Percentiles rank a stretch among this genome's conserved stretches.
Conservation (phyloP, 2,329 filamentous ascomycete genomes). For the Trichoderma sp. region DNA sequence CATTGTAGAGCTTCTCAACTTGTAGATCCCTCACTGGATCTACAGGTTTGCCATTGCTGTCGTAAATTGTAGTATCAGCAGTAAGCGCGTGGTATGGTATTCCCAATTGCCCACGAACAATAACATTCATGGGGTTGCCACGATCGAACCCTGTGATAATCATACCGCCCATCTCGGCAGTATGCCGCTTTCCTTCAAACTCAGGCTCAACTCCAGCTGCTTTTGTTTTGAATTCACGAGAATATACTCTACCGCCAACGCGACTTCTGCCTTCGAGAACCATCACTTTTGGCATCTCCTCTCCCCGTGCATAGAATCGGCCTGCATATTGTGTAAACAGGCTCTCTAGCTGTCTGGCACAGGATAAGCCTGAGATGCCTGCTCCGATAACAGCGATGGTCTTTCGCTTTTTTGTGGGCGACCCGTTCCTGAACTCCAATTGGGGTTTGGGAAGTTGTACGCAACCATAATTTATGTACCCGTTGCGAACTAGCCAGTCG, state of each 20-base stretch:
- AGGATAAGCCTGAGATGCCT: constrained; percentile 90
- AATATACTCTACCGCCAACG: constrained; percentile 92
- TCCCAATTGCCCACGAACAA: constrained; percentile 87
- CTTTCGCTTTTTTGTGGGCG: constrained; percentile 57
- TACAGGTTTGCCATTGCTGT: constrained; percentile 76
- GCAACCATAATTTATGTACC: constrained; percentile 97
- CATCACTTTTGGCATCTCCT: constrained; percentile 73
- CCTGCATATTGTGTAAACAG: constrained; percentile 80
- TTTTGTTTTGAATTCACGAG: constrained; percentile 67
- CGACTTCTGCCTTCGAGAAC: constrained; percentile 85
- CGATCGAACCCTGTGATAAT: constrained; percentile 97
- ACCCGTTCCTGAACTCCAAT: constrained; percentile 45
- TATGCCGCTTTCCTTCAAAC: constrained; percentile 67
- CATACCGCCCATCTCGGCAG: constrained; percentile 96
- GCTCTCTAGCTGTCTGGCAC: constrained; percentile 88
- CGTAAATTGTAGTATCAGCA: constrained; percentile 85
- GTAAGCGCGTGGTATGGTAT: constrained; percentile 83
- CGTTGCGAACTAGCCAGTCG: constrained; percentile 86
- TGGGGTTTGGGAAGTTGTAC: constrained; percentile 62
- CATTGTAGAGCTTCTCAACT: constrained; percentile 92
- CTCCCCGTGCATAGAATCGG: constrained; percentile 65
- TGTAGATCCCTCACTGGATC: constrained; percentile 77
- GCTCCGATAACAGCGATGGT: constrained; percentile 88
- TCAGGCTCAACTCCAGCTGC: constrained; percentile 54
- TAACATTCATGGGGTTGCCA: constrained; percentile 89